Evolutionary conservation across 1,139 yeast species (phyloP).

Genomic region (Scheffersomyces parashehatae): DNA sequence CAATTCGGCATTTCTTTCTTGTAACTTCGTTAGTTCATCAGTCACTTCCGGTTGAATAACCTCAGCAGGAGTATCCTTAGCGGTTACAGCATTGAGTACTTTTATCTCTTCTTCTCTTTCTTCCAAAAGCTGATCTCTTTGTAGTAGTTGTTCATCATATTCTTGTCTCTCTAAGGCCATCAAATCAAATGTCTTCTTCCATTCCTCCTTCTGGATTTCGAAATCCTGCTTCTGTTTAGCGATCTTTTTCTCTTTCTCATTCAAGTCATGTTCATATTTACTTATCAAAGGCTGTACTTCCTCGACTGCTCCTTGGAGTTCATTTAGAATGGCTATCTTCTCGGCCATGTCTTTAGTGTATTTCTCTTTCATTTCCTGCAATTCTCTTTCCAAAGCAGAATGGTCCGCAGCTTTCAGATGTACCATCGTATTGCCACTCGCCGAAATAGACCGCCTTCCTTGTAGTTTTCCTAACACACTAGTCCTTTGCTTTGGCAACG

Average conservation of each 20-base stretch:
- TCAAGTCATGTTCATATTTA: conserved; percentile 44
- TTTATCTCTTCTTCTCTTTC: conserved; percentile 10
- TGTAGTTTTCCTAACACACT: not conserved
- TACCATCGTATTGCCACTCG: not conserved
- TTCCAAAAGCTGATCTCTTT: conserved; percentile 2
- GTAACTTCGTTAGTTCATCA: no score
- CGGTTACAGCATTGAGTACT: conserved; percentile 11
- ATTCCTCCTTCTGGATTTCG: conserved; percentile 56
- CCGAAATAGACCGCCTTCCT: no score
- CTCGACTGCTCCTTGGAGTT: conserved; percentile 43
- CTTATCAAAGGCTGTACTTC: conserved; percentile 48
- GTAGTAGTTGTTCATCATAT: conserved; percentile 21
- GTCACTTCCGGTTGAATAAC: not conserved
- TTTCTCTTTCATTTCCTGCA: conserved; percentile 14
- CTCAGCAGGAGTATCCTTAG: no score
- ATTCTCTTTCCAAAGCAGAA: conserved; percentile 9
- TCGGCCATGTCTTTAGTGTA: conserved; percentile 35
- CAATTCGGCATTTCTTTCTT: not conserved
- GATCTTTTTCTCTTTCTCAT: conserved; percentile 46
- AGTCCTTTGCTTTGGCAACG: not conserved
- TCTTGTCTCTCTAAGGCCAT: conserved; percentile 49
- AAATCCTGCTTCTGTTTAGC: conserved; percentile 44
- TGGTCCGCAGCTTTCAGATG: not conserved
- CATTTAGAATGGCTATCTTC: conserved; percentile 38
- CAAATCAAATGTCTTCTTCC: conserved; percentile 57